These are phyloP conservation scores for Eucalyptus cloeziana DNA, from an alignment of 345 rosid species.

Conservation along the genomic window DNA sequence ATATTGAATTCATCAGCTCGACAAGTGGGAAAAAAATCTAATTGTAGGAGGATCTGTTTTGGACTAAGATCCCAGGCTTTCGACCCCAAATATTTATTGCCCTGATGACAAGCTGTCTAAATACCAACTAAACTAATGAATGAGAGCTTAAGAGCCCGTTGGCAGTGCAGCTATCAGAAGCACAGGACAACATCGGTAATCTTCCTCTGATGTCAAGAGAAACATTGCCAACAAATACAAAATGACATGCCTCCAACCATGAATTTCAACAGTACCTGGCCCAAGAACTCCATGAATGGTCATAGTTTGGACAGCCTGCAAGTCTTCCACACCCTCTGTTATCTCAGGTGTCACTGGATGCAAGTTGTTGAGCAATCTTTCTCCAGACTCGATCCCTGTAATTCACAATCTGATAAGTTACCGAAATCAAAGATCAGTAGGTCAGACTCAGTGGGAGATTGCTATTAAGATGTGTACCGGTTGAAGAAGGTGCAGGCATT, in stretches of 20 bases:
- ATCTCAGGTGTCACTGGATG: conserved; percentile 65
- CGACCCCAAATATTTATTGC: not conserved
- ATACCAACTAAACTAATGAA: not conserved
- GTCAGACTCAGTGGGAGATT: not conserved
- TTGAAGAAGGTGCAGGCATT: conserved; percentile 63
- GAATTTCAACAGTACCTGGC: conserved; percentile 21
- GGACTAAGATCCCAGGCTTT: not conserved
- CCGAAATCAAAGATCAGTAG: not conserved
- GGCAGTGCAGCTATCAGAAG: not conserved
- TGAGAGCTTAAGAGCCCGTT: not conserved
- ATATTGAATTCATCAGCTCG: not conserved
- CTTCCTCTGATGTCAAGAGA: not conserved
- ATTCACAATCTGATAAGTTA: not conserved
- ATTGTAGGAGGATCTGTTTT: not conserved
- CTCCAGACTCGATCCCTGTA: conserved; percentile 32
- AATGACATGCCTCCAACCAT: not conserved
- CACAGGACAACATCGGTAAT: not conserved
- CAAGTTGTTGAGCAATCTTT: conserved; percentile 30
- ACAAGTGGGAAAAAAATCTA: not conserved
- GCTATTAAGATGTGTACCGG: conserved; percentile 15
- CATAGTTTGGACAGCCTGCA: conserved; percentile 53
- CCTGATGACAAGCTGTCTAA: not conserved
- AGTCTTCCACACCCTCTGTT: conserved; percentile 48
- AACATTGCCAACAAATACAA: not conserved
- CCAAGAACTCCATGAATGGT: conserved; percentile 58